Percentiles rank a stretch among this genome's conserved stretches.
Evolutionary conservation across 257 asterid genomes (phyloP).

Genomic region (Cinchona pubescens): DNA sequence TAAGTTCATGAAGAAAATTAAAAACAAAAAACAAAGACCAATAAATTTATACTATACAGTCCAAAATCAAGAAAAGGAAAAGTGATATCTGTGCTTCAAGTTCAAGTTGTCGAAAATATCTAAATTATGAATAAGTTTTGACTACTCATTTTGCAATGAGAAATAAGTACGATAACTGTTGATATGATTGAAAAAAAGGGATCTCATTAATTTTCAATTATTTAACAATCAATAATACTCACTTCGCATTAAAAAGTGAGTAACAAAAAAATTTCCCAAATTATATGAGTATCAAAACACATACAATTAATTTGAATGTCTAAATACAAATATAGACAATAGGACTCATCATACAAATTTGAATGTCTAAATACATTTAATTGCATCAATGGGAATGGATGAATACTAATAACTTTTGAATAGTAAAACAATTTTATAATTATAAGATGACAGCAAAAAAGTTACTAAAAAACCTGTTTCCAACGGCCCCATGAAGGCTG

Average conservation of each 20-base stretch:
- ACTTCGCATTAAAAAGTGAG: no score
- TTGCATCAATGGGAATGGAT: not conserved
- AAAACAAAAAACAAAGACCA: not conserved
- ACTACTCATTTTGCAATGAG: no score
- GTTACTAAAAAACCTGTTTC: constrained; percentile 68
- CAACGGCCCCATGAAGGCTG: constrained; percentile 87
- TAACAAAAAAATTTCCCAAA: no score
- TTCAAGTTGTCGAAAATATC: not conserved
- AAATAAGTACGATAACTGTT: no score
- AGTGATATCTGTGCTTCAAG: not conserved
- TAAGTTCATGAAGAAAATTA: not conserved
- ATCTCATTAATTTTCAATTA: no score
- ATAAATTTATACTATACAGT: not conserved
- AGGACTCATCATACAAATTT: no score
- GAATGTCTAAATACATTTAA: not conserved
- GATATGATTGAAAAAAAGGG: no score
- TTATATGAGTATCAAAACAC: no score
- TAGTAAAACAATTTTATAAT: not conserved
- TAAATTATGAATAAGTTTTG: not conserved
- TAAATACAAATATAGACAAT: no score
- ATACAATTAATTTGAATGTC: no score
- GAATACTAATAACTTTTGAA: not conserved
- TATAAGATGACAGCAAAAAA: not conserved
- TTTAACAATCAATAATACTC: no score
- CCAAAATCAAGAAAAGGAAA: constrained; percentile 1